A percentile compares a stretch with the other conserved stretches of the same genome.
phyloP scores from a whole-genome alignment of 2,329 filamentous ascomycete species.

The Zasmidium angulare region DNA sequence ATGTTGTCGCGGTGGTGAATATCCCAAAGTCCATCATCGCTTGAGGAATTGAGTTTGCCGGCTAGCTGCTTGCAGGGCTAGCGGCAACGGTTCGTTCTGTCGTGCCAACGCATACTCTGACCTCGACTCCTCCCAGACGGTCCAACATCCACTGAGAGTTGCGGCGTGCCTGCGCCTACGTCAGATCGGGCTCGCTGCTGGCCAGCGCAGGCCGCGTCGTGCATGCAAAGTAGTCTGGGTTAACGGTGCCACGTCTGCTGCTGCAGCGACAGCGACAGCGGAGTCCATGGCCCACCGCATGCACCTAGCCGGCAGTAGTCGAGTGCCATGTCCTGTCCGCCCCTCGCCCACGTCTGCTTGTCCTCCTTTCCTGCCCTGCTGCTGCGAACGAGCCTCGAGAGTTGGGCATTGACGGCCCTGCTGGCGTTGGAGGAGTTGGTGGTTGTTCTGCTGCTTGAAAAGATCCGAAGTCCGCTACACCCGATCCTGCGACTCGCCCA shows the following conservation, averaged over 20 bases:
- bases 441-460: neutral
- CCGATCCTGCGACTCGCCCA: no score
- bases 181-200: neutral
- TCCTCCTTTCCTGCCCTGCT: neutral
- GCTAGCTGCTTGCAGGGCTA: neutral
- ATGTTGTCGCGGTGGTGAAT: neutral
- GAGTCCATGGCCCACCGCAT: conserved; percentile 2
- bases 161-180: neutral
- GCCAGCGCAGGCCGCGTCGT: neutral
- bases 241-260: conserved; percentile 8
- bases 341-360: neutral
- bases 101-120: conserved; percentile 1
- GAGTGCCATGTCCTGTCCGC: neutral
- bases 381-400: neutral
- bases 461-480: neutral
- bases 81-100: neutral
- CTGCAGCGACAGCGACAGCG: neutral
- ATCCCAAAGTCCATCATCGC: no score
- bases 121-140: neutral
- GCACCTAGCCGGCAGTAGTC: neutral
- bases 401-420: conserved; percentile 6
- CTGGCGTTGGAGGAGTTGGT: conserved; percentile 6
- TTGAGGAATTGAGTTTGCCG: conserved; percentile 4
- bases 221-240: neutral
- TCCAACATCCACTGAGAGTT: neutral